phyloP scores from a whole-genome alignment of 2,329 filamentous ascomycete genomes.

The Botrytis deweyae region DNA sequence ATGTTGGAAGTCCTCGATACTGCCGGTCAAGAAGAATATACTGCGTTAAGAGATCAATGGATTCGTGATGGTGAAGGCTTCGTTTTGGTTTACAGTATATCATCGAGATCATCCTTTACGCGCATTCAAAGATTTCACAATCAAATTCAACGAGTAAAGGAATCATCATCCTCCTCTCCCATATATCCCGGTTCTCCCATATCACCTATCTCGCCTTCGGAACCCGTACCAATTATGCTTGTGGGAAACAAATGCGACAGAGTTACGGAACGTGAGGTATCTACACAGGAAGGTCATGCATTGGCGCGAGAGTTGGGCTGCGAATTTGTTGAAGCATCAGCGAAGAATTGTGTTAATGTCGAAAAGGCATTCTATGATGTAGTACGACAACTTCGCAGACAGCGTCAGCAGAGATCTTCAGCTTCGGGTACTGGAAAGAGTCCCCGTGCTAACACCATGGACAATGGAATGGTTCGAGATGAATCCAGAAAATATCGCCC shows the following conservation, averaged over 20 bases:
- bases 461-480: conserved; percentile 33
- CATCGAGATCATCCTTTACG: conserved; percentile 89
- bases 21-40: conserved; percentile 97
- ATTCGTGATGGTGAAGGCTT: conserved; percentile 97
- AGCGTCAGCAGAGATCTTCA: conserved; percentile 55
- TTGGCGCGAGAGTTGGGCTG: conserved; percentile 89
- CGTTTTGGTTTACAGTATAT: conserved; percentile 97
- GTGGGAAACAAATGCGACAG: conserved; percentile 98
- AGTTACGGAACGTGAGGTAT: conserved; percentile 93
- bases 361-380: conserved; percentile 99
- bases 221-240: conserved; percentile 88
- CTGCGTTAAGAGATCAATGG: conserved; percentile 94
- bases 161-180: conserved; percentile 75
- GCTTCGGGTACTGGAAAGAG: conserved; percentile 30
- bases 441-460: conserved; percentile 29
- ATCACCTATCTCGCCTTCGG: conserved; percentile 49
- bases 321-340: conserved; percentile 95
- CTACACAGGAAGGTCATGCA: conserved; percentile 91
- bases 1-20: conserved; percentile 98
- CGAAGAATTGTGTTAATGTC: conserved; percentile 97
- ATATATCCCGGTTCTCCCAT: conserved; percentile 76
- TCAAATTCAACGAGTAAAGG: conserved; percentile 96
- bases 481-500: conserved; percentile 34
- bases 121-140: conserved; percentile 95
- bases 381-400: conserved; percentile 82